Base-by-base conservation (phyloP, 495 filamentous ascomycete species). In the Terfezia boudieri region DNA sequence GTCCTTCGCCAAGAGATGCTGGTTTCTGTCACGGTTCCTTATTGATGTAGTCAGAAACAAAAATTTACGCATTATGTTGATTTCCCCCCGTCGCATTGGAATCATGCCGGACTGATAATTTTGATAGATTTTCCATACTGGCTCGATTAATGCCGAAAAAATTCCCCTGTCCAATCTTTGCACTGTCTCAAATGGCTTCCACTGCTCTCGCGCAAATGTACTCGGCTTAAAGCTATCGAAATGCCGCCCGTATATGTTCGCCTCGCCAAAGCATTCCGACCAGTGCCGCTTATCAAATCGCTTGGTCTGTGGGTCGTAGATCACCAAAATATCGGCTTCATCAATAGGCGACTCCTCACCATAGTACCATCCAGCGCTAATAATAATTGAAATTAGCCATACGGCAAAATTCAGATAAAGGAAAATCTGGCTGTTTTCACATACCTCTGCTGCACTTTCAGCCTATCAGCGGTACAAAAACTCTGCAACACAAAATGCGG, bases 111-210 rank as follows among this genome's bases (percentile, higher is more conserved):
- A 49, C 3, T 53, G 43, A 48, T 66, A 64, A 48, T 61, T 36
- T 50, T 60, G 56, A 26, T 66, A 59, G 36, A 66, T 66, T 36
- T 61, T 53, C 64, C 64, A 66, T 56, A 64, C 59, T 11, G 64
- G 64, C 22, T 66, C 64, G 16, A 55, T 53, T 4, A 66, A 50
- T 23, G 60, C 64, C 22, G 58, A 55, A 53, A 60, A 61, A 36
- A 66, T 64, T 51, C 63, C 60, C 26, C 58, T 52, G 51, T 66
- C 64, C 22, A 66, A 59, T 16, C 56, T 55, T 46, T 66, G 56
- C 49, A 66, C 37, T 10, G 54, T 54, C 16, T 60, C 61, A 51
- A 66, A 66, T 54, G 61, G 59, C 41, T 35, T 56, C 32, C 60
- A 66, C 7, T 56, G 53, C 20, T 62, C 57, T 10, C 61, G 53